Evolutionary conservation across 2,329 filamentous ascomycete species (phyloP).

Genomic region (Mollisiaceae sp.): DNA sequence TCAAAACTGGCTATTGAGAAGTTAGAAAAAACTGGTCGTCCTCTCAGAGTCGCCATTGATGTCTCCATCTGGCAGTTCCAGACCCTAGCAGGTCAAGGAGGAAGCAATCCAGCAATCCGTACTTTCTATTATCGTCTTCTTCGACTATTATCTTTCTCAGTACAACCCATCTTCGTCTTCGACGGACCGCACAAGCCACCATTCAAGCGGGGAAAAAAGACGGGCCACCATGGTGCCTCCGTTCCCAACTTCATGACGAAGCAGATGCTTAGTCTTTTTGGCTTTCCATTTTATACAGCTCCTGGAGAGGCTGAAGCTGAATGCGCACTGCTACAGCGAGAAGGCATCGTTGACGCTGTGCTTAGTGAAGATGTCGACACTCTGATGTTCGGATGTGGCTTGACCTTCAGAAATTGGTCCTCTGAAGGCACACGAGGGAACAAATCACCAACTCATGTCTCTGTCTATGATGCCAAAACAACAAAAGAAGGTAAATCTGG

Average conservation of each 20-base stretch:
- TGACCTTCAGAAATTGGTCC: slow-evolving; percentile 83
- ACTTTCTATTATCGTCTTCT: slow-evolving; percentile 92
- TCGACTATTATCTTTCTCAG: slow-evolving; percentile 75
- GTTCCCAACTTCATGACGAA: slow-evolving; percentile 80
- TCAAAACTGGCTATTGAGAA: slow-evolving; percentile 82
- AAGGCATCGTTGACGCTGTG: slow-evolving; percentile 88
- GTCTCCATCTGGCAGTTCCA: slow-evolving; percentile 98
- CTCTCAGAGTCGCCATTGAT: slow-evolving; percentile 88
- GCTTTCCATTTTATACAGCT: slow-evolving; percentile 82
- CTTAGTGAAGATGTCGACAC: slow-evolving; percentile 97
- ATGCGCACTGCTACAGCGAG: slow-evolving; percentile 82
- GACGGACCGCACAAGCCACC: slow-evolving; percentile 84
- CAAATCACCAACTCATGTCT: slow-evolving; percentile 83
- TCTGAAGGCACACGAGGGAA: slow-evolving; percentile 68
- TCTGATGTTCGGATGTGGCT: slow-evolving; percentile 90
- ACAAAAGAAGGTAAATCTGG: slow-evolving; percentile 57
- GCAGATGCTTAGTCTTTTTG: slow-evolving; percentile 81
- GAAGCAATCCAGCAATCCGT: slow-evolving; percentile 85
- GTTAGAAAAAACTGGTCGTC: slow-evolving; percentile 70
- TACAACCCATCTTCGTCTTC: slow-evolving; percentile 89
- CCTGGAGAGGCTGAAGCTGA: slow-evolving; percentile 97
- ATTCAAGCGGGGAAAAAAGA: slow-evolving; percentile 86
- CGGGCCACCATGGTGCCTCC: slow-evolving; percentile 65
- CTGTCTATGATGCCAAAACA: slow-evolving; percentile 71
- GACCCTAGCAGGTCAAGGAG: slow-evolving; percentile 82